These are phyloP conservation scores for Pichia sp. DNA, from an alignment of 1,139 yeast genomes.

Conservation along the genomic window DNA sequence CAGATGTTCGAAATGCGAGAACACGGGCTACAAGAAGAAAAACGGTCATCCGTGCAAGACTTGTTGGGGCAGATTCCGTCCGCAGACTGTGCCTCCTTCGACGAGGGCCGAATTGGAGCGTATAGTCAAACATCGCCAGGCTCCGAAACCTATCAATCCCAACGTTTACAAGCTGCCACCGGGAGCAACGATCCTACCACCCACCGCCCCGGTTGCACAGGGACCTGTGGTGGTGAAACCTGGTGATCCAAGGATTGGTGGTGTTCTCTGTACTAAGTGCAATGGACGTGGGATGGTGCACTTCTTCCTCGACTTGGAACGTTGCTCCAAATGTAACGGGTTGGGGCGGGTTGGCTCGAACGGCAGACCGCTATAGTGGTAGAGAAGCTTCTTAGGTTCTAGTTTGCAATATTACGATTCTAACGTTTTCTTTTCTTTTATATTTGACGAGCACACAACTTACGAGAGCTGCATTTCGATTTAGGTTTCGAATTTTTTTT, in stretches of 20 bases:
- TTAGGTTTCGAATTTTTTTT: neutral
- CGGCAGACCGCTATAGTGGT: constrained; percentile 19
- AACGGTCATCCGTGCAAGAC: constrained; percentile 65
- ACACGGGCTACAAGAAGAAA: constrained; percentile 66
- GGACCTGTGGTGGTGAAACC: constrained; percentile 53
- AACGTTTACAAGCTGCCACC: constrained; percentile 24
- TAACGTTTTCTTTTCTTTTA: neutral
- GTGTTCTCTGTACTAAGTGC: constrained; percentile 72
- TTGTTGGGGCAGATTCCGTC: constrained; percentile 69
- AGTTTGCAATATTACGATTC: neutral
- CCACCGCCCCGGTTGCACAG: constrained; percentile 9
- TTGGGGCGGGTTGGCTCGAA: constrained; percentile 50
- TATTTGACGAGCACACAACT: neutral
- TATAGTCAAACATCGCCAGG: constrained; percentile 15
- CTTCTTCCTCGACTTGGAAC: constrained; percentile 52
- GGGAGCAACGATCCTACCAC: constrained; percentile 18
- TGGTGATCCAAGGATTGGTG: constrained; percentile 85
- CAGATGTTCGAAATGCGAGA: constrained; percentile 66
- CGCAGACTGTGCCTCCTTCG: constrained; percentile 31
- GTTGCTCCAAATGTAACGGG: constrained; percentile 63
- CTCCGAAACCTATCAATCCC: constrained; percentile 24
- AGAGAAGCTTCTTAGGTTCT: no score
- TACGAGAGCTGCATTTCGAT: neutral
- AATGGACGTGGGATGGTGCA: constrained; percentile 62
- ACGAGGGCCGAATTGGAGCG: constrained; percentile 20